Conservation (phyloP, 257 asterid species). For the Cynanchum wilfordii region DNA sequence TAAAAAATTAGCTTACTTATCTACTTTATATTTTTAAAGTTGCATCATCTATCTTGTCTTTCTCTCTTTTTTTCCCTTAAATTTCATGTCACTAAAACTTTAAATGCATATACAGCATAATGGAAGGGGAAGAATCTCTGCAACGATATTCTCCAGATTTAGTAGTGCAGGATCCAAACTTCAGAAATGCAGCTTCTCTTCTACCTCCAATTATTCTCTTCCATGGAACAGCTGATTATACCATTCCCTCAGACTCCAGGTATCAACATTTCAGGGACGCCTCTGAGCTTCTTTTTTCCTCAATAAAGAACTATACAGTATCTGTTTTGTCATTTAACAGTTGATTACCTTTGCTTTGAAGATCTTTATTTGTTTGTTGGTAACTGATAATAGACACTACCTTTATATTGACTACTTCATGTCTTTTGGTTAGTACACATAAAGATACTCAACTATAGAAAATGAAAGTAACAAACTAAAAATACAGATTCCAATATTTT, state of each 20-base stretch:
- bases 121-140: conserved; percentile 93
- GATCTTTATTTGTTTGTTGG: background rate
- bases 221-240: conserved; percentile 92
- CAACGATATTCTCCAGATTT: conserved; percentile 74
- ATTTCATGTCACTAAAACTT: background rate
- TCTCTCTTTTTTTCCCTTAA: background rate
- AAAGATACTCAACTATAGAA: no score
- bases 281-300: background rate
- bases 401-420: background rate
- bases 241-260: conserved; percentile 88
- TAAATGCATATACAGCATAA: conserved; percentile 48
- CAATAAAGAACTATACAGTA: background rate
- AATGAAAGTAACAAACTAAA: no score
- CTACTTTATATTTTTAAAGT: background rate
- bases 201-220: conserved; percentile 80
- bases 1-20: conserved; percentile 19
- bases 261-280: conserved; percentile 12
- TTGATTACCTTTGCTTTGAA: background rate
- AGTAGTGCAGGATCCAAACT: conserved; percentile 55
- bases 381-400: background rate
- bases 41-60: background rate
- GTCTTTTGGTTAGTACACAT: background rate
- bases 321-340: background rate
- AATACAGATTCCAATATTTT: no score
- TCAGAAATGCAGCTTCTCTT: conserved; percentile 52